Base-by-base conservation (phyloP, 352 stramenopile genomes). In the Globisporangium ultimum region DNA sequence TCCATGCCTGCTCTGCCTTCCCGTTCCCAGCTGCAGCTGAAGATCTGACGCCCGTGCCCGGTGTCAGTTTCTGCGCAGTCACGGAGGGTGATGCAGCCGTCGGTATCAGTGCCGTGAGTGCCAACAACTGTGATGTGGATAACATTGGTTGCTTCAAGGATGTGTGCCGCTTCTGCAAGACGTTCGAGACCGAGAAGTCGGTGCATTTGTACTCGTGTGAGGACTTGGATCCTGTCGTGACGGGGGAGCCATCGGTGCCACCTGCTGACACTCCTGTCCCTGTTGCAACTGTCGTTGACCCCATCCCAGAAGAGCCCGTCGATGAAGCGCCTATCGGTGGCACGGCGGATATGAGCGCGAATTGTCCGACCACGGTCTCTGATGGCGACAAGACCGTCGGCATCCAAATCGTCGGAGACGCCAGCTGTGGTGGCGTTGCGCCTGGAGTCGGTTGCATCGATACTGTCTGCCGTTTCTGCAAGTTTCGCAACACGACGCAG, bases 121-220 rank as follows among this genome's bases (percentile, higher is more conserved):
- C 62, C 28, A 36, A 36, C 11, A 55, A 9, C 14, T 65, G 59
- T 21, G 12, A 51, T 34, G 47, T 20, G n/a, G 54, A 43, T 17
- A 43, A 21, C 21, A n/a, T 65, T 11, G 59, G 52, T 15, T 65
- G 59, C 24, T 65, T 62, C 28, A 36, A 42, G 13, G 40, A 43
- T 10, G 40, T 56, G n/a, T 65, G 59, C 13, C 61, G 59, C 18
- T 60, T 57, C 36, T 66, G 59, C 46, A 60, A 66, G 48, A 50
- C 56, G 24, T 28, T 28, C 5, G 24, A 28, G 24, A 28, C 24
- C 34, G 24, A 48, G 9, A 18, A 20, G 2, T 48, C 61, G n/a
- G 34, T n/a, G n/a, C 32, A 60, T 40, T 58, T 57, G n/a, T 20
- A 5, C 24, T 2, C 24, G 24, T 28, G 24, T 28, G 24, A 52